A percentile compares a stretch with the other conserved stretches of the same genome.
Evolutionary conservation across 2,329 filamentous ascomycete species (phyloP).

Genomic region (Ascochyta koolunga): DNA sequence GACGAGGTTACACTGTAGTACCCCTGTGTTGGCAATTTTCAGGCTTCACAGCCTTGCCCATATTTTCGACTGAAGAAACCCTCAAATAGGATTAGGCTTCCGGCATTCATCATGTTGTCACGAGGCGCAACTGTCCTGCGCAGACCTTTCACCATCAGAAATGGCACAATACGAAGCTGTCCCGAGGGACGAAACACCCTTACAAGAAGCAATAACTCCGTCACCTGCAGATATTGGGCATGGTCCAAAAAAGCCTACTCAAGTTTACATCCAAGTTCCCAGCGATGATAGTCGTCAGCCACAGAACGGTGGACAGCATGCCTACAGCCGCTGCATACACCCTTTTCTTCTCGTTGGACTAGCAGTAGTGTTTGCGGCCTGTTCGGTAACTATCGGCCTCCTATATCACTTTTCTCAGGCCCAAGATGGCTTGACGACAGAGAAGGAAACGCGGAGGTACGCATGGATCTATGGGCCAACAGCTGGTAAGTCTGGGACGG

Average conservation of each 20-base stretch:
- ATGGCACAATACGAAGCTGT: neutral
- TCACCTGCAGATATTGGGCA: neutral
- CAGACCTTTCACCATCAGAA: too few species aligned
- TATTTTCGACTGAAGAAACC: too few species aligned
- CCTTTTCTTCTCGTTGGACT: neutral
- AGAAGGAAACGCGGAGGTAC: neutral
- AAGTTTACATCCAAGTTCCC: neutral
- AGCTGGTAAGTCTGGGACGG: neutral
- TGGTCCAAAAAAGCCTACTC: neutral
- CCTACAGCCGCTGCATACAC: neutral
- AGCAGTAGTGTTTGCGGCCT: neutral
- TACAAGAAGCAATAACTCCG: neutral
- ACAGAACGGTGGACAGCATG: neutral
- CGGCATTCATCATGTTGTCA: neutral
- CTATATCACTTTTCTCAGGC: neutral
- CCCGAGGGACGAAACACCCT: neutral
- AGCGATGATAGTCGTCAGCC: neutral
- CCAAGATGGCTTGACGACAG: neutral
- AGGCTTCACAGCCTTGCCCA: neutral
- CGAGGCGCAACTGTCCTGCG: neutral
- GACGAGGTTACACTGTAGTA: neutral
- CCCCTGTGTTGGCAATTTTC: neutral
- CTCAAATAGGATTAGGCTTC: too few species aligned
- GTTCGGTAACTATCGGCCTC: neutral
- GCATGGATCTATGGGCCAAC: conserved; percentile 4